These are phyloP conservation scores for Ecytonucleospora hepatopenaei DNA, from an alignment of 371 early-diverging fungal genomes.

Conservation along the genomic window DNA sequence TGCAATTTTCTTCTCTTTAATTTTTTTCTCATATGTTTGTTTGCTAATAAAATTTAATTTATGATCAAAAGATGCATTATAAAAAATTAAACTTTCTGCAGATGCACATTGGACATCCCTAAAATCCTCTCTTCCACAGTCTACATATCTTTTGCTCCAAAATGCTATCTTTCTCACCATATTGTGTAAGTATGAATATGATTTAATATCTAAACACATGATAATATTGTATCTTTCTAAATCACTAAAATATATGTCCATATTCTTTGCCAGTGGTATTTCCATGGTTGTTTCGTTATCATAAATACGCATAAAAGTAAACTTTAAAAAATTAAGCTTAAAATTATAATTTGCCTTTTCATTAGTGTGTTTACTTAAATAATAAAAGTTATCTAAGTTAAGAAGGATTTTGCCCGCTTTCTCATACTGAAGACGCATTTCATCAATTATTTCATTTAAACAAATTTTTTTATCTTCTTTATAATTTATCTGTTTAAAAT, in stretches of 20 bases:
- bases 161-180: slow-evolving; percentile 55
- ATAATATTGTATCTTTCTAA: slow-evolving; percentile 17
- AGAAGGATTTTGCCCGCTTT: slow-evolving; percentile 17
- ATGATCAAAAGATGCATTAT: slow-evolving; percentile 15
- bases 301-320: not conserved
- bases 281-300: not conserved
- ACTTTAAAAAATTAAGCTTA: slow-evolving; percentile 17
- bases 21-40: no score
- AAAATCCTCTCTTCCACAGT: slow-evolving; percentile 16
- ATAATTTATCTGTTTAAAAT: no score
- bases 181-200: slow-evolving; percentile 53
- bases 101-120: slow-evolving; percentile 27
- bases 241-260: no score
- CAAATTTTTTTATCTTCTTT: no score
- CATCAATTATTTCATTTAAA: slow-evolving; percentile 22
- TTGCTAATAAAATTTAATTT: slow-evolving; percentile 20
- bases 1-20: no score
- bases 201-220: slow-evolving; percentile 40
- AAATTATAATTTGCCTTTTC: slow-evolving; percentile 25
- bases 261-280: no score
- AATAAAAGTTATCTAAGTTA: slow-evolving; percentile 32
- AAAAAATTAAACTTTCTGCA: slow-evolving; percentile 42
- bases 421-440: slow-evolving; percentile 33
- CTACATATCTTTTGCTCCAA: slow-evolving; percentile 30
- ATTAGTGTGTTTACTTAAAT: slow-evolving; percentile 33